A percentile compares a stretch with the other conserved stretches of the same genome.
phyloP scores from a whole-genome alignment of 805 yeast species.

The Monosporozyma solicola region DNA sequence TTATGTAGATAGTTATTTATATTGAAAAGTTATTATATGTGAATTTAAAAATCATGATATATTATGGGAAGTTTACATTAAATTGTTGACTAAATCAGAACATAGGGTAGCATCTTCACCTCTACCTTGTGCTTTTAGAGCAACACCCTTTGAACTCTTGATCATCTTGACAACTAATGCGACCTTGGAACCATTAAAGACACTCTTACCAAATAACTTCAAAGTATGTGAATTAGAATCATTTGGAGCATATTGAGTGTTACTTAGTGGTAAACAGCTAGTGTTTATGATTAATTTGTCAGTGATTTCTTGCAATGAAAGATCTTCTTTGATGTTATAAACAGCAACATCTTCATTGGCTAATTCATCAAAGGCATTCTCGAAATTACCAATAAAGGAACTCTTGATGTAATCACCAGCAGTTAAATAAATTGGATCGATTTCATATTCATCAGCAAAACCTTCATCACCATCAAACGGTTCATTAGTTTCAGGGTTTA shows the following conservation, averaged over 20 bases:
- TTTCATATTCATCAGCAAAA: slow-evolving; percentile 85
- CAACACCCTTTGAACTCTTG: slow-evolving; percentile 38
- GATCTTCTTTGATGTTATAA: slow-evolving; percentile 46
- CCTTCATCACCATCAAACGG: slow-evolving; percentile 70
- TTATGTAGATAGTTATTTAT: background rate
- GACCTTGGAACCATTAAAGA: slow-evolving; percentile 29
- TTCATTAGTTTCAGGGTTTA: slow-evolving; percentile 61
- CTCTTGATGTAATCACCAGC: slow-evolving; percentile 80
- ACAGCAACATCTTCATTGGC: slow-evolving; percentile 55
- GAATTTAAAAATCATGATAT: background rate
- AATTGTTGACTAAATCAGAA: slow-evolving; percentile 22
- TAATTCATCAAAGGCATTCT: slow-evolving; percentile 64
- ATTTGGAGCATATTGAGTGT: slow-evolving; percentile 52
- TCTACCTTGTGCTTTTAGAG: slow-evolving; percentile 52
- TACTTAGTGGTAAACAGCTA: slow-evolving; percentile 65
- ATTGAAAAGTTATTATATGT: background rate
- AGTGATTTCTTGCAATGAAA: slow-evolving; percentile 48
- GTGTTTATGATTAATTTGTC: slow-evolving; percentile 43
- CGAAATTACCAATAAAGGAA: slow-evolving; percentile 67
- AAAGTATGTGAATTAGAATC: slow-evolving; percentile 55
- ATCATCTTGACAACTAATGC: slow-evolving; percentile 50
- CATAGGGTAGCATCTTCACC: slow-evolving; percentile 37
- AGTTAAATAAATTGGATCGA: slow-evolving; percentile 62
- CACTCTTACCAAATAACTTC: slow-evolving; percentile 75
- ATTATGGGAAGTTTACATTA: slow-evolving; percentile 12